Base-by-base conservation (phyloP, 371 early-diverging fungal genomes). In the Synchytrium microbalum region DNA sequence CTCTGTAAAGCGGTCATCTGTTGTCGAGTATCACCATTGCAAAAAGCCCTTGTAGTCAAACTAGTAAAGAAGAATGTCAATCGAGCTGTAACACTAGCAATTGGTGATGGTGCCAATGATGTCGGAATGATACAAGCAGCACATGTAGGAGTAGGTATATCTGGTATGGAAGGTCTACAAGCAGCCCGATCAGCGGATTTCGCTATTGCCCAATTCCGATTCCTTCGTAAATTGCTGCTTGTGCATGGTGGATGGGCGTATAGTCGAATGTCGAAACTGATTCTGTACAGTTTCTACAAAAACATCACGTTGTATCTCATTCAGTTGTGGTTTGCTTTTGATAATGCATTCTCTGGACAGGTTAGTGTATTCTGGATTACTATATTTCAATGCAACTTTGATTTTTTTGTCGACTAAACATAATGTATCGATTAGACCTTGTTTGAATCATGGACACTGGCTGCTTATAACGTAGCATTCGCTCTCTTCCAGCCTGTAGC, bases 71-170 rank as follows among this genome's bases (percentile, higher is more conserved):
- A 86, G 59, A 81, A 84, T 66, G 80, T 71, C 13, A 61, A 65
- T 28, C 76, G 76, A 33, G 82, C 84, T 38, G 84, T 92, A 61
- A 86, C 94, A 59, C 75, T 95, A 60, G 90, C 92, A 10, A 93
- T 98, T 63, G 98, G 98, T 33, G 98, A 98, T 74, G 98, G 98
- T 25, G 96, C 92, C 53, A 98, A 98, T 78, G 98, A 98, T 75
- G 93, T 98, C 51, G 84, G 88, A 2, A 98, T 98, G 98, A 92
- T 98, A 64, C 92, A 92, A 69, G 88, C 79, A 1, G 74, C 78
- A 5, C 78, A 76, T 64, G 78, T 88, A n/a, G 87, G 88, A 19
- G 77, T 88, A 27, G 88, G 88, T 8, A 87, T 88, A 52, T 69
- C 76, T 13, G 88, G 88, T 8, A 78, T 79, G 74, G 88, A 88